Percentiles rank a stretch among this genome's conserved stretches.
phyloP scores from a whole-genome alignment of 306 rosid genomes.

The Quercus wislizeni region DNA sequence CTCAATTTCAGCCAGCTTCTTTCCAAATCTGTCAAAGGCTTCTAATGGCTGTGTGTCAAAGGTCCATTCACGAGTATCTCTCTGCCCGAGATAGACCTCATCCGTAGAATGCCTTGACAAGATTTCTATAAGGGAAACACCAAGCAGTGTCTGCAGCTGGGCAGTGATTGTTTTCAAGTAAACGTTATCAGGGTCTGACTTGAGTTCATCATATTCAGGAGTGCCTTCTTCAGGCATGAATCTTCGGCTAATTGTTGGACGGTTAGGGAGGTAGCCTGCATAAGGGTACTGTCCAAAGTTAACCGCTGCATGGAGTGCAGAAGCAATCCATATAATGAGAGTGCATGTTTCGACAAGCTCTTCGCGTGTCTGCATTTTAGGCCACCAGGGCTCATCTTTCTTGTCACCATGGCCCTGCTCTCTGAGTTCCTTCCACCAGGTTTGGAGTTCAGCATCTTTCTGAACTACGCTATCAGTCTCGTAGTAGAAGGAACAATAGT shows the following conservation, averaged over 20 bases:
- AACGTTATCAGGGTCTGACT: slow-evolving; percentile 36
- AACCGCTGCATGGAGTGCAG: slow-evolving; percentile 57
- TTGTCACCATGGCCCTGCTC: slow-evolving; percentile 62
- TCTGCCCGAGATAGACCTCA: slow-evolving; percentile 55
- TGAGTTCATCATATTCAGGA: slow-evolving; percentile 40
- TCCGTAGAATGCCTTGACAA: slow-evolving; percentile 52
- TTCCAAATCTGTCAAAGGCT: slow-evolving; percentile 49
- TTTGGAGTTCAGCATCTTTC: slow-evolving; percentile 44
- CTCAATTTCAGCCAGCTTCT: slow-evolving; percentile 52
- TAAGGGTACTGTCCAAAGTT: slow-evolving; percentile 63
- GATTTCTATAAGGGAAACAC: slow-evolving; percentile 40
- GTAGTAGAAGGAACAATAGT: slow-evolving; percentile 51
- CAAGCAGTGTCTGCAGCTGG: slow-evolving; percentile 42
- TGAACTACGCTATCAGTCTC: slow-evolving; percentile 21
- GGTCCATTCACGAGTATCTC: slow-evolving; percentile 5
- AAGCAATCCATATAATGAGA: slow-evolving; percentile 55
- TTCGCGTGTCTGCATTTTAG: slow-evolving; percentile 38
- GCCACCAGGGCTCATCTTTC: slow-evolving; percentile 68
- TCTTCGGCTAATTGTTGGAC: slow-evolving; percentile 38
- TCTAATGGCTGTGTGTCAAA: slow-evolving; percentile 40
- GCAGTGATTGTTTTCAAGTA: slow-evolving; percentile 49
- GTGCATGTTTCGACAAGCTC: slow-evolving; percentile 43
- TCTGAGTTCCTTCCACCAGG: slow-evolving; percentile 63
- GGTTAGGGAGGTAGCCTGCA: slow-evolving; percentile 45
- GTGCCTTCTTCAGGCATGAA: slow-evolving; percentile 50